A percentile compares a stretch with the other conserved stretches of the same genome.
Evolutionary conservation across 805 yeast species (phyloP).

Genomic region (Starmera caribaea): DNA sequence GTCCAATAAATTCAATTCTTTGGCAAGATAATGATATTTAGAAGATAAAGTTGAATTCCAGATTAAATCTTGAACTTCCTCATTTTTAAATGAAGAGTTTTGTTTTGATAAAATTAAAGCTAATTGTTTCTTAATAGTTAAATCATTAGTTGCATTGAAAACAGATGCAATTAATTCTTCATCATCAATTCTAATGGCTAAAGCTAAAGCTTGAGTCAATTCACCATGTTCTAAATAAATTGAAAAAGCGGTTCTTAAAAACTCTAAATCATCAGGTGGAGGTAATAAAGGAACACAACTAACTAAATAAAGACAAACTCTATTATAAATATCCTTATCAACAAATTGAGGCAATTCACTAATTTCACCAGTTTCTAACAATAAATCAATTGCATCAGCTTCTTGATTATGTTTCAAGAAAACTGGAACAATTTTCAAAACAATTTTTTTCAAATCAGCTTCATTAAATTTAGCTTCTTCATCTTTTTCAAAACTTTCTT

Average conservation of each 20-base stretch:
- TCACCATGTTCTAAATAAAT: conserved; percentile 74
- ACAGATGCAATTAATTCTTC: conserved; percentile 69
- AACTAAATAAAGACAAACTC: conserved; percentile 91
- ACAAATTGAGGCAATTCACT: conserved; percentile 77
- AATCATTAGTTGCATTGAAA: conserved; percentile 71
- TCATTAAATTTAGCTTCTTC: conserved; percentile 21
- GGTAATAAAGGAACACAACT: conserved; percentile 95
- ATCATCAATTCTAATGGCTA: conserved; percentile 86
- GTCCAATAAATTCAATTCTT: conserved; percentile 79
- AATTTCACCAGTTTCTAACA: conserved; percentile 81
- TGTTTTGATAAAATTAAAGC: conserved; percentile 86
- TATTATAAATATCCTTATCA: conserved; percentile 71
- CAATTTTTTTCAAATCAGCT: conserved; percentile 46
- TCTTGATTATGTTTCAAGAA: conserved; percentile 94
- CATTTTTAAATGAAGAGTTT: conserved; percentile 68
- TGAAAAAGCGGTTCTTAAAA: conserved; percentile 79
- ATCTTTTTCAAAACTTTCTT: conserved; percentile 36
- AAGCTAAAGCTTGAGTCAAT: conserved; percentile 79
- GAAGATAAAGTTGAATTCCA: conserved; percentile 73
- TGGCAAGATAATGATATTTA: conserved; percentile 68
- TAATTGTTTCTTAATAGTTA: conserved; percentile 72
- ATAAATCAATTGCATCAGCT: conserved; percentile 93
- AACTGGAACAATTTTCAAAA: conserved; percentile 75
- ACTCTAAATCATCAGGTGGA: conserved; percentile 85
- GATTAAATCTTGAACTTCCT: conserved; percentile 73